These are phyloP conservation scores for Curvularia spicifera DNA, from an alignment of 2,329 filamentous ascomycete species.

Conservation along the genomic window DNA sequence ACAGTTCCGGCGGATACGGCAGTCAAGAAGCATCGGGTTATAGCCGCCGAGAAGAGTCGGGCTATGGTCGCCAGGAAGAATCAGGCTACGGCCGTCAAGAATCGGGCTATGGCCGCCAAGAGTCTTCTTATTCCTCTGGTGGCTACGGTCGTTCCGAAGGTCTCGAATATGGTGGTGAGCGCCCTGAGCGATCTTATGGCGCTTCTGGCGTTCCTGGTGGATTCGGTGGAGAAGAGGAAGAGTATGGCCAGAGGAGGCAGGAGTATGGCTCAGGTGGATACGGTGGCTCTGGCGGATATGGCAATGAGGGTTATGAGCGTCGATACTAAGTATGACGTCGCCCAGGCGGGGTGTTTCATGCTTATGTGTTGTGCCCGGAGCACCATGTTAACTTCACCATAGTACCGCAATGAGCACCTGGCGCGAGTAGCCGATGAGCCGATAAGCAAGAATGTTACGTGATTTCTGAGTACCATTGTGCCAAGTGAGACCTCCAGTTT, in stretches of 20 bases:
- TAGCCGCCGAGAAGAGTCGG: constrained; percentile 10
- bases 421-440: neutral
- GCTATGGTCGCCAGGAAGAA: constrained; percentile 16
- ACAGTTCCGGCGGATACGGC: constrained; percentile 14
- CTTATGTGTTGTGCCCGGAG: constrained; percentile 1
- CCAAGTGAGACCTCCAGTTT: neutral
- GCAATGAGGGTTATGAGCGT: constrained; percentile 29
- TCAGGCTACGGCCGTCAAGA: constrained; percentile 13
- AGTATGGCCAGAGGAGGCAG: constrained; percentile 26
- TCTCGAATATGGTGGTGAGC: constrained; percentile 19
- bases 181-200: constrained; percentile 19
- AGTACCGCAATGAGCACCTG: constrained; percentile 3
- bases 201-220: constrained; percentile 21
- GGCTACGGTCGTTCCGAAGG: constrained; percentile 21
- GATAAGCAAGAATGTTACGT: neutral
- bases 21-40: constrained; percentile 14
- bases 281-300: constrained; percentile 24
- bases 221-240: constrained; percentile 22
- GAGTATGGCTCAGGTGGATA: constrained; percentile 25
- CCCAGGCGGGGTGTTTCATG: neutral
- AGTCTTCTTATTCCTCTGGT: constrained; percentile 19
- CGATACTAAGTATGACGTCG: constrained; percentile 22
- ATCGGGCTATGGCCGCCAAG: constrained; percentile 4
- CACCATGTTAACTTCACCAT: constrained; percentile 6
- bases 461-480: neutral